Evolutionary conservation across 257 asterid genomes (phyloP).

Genomic region (Galeopsis tetrahit): DNA sequence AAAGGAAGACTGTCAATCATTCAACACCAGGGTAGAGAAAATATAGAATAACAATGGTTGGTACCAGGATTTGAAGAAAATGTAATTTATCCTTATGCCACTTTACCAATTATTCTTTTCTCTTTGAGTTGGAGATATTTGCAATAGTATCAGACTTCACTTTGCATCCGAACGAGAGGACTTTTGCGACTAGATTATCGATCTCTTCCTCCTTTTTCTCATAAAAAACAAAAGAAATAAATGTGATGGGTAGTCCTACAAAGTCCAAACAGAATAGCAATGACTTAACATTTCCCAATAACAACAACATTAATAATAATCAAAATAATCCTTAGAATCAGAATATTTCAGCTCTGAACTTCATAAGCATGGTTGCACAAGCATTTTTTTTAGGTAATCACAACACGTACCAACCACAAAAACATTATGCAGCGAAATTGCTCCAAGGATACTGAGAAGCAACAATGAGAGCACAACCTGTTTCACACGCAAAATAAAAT

Average conservation of each 20-base stretch:
- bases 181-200: constrained; percentile 46
- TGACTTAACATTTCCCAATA: background rate
- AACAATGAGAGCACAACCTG: constrained; percentile 73
- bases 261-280: constrained; percentile 5
- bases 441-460: constrained; percentile 78
- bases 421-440: constrained; percentile 55
- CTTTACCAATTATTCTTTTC: constrained; percentile 46
- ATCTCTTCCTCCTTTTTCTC: constrained; percentile 75
- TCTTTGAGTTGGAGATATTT: constrained; percentile 48
- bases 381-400: constrained; percentile 14
- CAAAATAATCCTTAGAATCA: background rate
- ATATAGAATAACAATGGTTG: constrained; percentile 9
- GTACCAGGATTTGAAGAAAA: constrained; percentile 24
- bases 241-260: constrained; percentile 71
- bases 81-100: constrained; percentile 5
- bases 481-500: constrained; percentile 33
- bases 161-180: constrained; percentile 52
- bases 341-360: constrained; percentile 9
- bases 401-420: constrained; percentile 62
- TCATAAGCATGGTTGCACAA: constrained; percentile 1
- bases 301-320: background rate
- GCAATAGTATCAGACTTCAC: constrained; percentile 43
- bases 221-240: constrained; percentile 56
- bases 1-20: constrained; percentile 9
- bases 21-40: background rate